Conservation (phyloP, 768 basidiomycete species). For the Lactifluus hygrophoroides region DNA sequence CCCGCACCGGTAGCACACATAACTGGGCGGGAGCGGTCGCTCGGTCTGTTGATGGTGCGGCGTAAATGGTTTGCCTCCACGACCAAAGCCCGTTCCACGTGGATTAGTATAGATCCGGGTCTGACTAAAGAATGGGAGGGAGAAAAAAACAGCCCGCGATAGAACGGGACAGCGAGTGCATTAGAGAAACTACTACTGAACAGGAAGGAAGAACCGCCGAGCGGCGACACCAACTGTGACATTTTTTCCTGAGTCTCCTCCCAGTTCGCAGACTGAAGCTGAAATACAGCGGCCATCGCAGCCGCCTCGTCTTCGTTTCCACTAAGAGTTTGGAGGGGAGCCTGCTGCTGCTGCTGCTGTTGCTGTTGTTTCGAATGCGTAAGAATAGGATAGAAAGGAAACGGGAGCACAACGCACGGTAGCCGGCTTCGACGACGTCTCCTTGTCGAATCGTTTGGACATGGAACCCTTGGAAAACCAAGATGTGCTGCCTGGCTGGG, state of each 20-base stretch:
- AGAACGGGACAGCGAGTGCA: slow-evolving; percentile 38
- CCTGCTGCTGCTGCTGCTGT: slow-evolving; percentile 20
- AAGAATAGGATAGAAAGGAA: not conserved
- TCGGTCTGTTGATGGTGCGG: slow-evolving; percentile 51
- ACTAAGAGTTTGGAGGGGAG: slow-evolving; percentile 29
- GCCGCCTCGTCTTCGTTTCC: slow-evolving; percentile 76
- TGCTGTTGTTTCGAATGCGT: not conserved
- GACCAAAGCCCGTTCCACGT: slow-evolving; percentile 55
- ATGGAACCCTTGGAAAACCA: slow-evolving; percentile 61
- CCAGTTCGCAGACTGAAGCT: slow-evolving; percentile 91
- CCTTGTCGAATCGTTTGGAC: slow-evolving; percentile 86
- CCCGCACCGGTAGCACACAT: slow-evolving; percentile 97
- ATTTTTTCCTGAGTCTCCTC: slow-evolving; percentile 99
- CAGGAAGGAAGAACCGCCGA: slow-evolving; percentile 43
- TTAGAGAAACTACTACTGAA: slow-evolving; percentile 70
- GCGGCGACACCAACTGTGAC: slow-evolving; percentile 87
- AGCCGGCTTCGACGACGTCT: slow-evolving; percentile 21
- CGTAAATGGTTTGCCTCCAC: slow-evolving; percentile 47
- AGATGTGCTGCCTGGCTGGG: slow-evolving; percentile 21
- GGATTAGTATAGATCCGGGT: slow-evolving; percentile 57
- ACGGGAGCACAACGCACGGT: not conserved
- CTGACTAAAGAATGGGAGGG: slow-evolving; percentile 39
- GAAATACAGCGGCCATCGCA: slow-evolving; percentile 98
- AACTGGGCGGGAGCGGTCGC: slow-evolving; percentile 82
- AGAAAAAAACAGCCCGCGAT: slow-evolving; percentile 18